These are phyloP conservation scores for Hymenoscyphus occultus DNA, from an alignment of 2,329 filamentous ascomycete genomes.

Conservation along the genomic window DNA sequence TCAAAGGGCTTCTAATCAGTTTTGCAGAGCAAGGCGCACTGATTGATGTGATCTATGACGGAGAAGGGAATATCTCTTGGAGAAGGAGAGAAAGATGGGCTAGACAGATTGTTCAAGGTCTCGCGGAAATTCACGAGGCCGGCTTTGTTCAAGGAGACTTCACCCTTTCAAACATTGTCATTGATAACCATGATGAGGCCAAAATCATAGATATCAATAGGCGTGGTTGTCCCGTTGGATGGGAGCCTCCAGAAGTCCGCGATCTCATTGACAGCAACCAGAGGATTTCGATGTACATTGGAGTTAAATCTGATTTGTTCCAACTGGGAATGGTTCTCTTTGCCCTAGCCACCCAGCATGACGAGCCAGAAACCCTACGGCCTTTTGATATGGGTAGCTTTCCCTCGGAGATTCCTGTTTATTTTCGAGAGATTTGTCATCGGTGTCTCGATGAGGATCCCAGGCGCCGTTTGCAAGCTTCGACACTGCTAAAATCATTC, in stretches of 20 bases:
- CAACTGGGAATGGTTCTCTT: constrained; percentile 95
- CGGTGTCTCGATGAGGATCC: constrained; percentile 73
- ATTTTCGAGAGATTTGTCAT: constrained; percentile 75
- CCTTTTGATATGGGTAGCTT: constrained; percentile 59
- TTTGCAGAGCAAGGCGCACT: constrained; percentile 84
- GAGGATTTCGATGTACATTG: constrained; percentile 94
- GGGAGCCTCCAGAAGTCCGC: constrained; percentile 92
- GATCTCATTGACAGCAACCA: constrained; percentile 83
- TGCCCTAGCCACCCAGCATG: constrained; percentile 81
- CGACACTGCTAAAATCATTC: constrained; percentile 67
- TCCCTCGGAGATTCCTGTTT: constrained; percentile 66
- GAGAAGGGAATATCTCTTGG: constrained; percentile 62
- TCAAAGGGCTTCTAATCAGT: constrained; percentile 87
- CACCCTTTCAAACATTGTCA: constrained; percentile 94
- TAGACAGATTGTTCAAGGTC: constrained; percentile 80
- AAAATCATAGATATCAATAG: constrained; percentile 99
- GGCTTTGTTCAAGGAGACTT: constrained; percentile 98
- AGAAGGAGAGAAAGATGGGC: constrained; percentile 80
- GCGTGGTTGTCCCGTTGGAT: constrained; percentile 92
- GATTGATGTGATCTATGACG: constrained; percentile 87
- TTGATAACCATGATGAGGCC: constrained; percentile 78
- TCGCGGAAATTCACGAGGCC: constrained; percentile 90
- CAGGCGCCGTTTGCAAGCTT: constrained; percentile 68
- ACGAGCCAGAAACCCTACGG: constrained; percentile 82
- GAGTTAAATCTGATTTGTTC: constrained; percentile 94